phyloP scores from a whole-genome alignment of 2,329 filamentous ascomycete species.

The Paecilomyces niveus region DNA sequence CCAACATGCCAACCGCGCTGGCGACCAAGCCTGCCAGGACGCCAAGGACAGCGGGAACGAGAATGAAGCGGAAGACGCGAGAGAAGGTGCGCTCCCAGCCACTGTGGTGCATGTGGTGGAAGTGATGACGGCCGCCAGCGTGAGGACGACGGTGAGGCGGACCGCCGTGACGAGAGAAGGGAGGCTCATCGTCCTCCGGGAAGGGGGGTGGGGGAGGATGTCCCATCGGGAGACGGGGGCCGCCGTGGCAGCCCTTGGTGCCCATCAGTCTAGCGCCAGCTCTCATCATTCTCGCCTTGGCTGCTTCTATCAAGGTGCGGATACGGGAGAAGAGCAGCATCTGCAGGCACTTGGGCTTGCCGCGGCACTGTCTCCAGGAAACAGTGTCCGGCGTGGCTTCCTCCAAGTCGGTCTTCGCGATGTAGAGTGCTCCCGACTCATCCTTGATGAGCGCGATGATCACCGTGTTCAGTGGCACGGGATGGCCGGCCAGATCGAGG shows the following conservation, averaged over 20 bases:
- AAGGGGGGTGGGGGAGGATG: conserved; percentile 2
- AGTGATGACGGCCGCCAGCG: conserved; percentile 15
- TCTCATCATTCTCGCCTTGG: conserved; percentile 28
- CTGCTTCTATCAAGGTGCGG: conserved; percentile 28
- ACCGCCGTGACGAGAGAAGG: conserved; percentile 8
- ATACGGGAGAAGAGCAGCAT: conserved; percentile 33
- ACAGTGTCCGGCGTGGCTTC: conserved; percentile 27
- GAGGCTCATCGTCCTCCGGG: conserved; percentile 6
- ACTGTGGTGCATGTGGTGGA: conserved; percentile 24
- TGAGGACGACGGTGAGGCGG: conserved; percentile 16
- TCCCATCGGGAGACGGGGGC: conserved; percentile 5
- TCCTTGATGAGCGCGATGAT: conserved; percentile 33
- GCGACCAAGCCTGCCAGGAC: conserved; percentile 39
- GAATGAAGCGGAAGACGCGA: conserved; percentile 35
- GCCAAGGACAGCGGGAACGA: conserved; percentile 40
- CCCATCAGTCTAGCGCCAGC: conserved; percentile 19
- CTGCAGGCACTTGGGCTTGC: conserved; percentile 32
- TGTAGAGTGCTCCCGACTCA: conserved; percentile 26
- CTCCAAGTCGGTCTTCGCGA: conserved; percentile 31
- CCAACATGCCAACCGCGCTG: conserved; percentile 41
- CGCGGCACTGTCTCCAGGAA: conserved; percentile 37
- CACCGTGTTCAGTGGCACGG: conserved; percentile 39
- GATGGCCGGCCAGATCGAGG: conserved; percentile 34
- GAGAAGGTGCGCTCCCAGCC: conserved; percentile 33
- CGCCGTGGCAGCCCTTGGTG: conserved; percentile 26